A percentile compares a stretch with the other conserved stretches of the same genome.
Conservation (phyloP, 257 asterid species). For the Dorcoceras hygrometricum region DNA sequence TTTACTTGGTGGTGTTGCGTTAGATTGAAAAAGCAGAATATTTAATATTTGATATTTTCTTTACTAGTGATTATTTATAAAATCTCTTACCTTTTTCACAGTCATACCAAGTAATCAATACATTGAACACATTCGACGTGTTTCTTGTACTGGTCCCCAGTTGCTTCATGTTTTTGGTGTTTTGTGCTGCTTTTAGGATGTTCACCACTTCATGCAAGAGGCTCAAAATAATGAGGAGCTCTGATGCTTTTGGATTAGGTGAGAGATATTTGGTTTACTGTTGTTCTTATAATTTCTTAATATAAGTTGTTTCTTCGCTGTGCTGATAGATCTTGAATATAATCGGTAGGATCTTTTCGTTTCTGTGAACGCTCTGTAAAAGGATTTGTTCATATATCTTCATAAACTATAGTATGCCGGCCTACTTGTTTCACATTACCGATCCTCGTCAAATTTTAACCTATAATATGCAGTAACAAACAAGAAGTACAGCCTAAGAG, state of each 20-base stretch:
- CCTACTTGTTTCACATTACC: too few relatives aligned
- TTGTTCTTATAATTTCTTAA: too few relatives aligned
- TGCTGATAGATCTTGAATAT: neutral
- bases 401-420: too few relatives aligned
- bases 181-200: constrained; percentile 43
- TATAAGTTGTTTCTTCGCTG: too few relatives aligned
- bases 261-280: constrained; percentile 17
- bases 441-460: neutral
- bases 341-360: neutral
- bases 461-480: too few relatives aligned
- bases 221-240: constrained; percentile 73
- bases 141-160: neutral
- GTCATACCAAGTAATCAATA: neutral
- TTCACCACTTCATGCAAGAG: constrained; percentile 67
- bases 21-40: too few relatives aligned
- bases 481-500: too few relatives aligned
- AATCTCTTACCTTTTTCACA: too few relatives aligned
- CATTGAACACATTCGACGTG: neutral
- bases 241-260: constrained; percentile 83
- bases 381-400: neutral
- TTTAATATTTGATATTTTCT: too few relatives aligned
- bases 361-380: neutral
- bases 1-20: too few relatives aligned
- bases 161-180: neutral
- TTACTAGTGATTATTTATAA: too few relatives aligned